These are phyloP conservation scores for Limonium bicolor DNA, from an alignment of 148 eudicot genomes.

Conservation along the genomic window DNA sequence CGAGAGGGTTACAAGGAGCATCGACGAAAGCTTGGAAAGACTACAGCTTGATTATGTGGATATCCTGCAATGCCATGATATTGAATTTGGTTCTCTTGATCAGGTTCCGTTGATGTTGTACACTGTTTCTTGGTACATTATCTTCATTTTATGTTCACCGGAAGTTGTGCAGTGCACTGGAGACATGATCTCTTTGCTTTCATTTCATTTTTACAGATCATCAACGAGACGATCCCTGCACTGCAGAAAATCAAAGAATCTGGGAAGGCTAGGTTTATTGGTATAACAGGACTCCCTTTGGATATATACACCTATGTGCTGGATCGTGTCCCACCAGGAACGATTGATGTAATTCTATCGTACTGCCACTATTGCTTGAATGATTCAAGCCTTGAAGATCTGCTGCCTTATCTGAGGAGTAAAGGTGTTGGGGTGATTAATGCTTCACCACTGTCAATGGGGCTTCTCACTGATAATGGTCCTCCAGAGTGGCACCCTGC, in stretches of 20 bases:
- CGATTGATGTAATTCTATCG: conserved; percentile 81
- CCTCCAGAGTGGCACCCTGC: conserved; percentile 99
- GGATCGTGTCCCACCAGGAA: conserved; percentile 75
- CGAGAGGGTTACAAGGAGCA: conserved; percentile 83
- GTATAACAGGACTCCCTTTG: conserved; percentile 94
- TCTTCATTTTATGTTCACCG: neutral
- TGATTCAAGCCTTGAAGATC: conserved; percentile 74
- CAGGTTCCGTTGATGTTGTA: conserved; percentile 31
- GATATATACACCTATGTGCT: conserved; percentile 75
- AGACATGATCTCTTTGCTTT: conserved; percentile 9
- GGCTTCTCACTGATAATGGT: conserved; percentile 89
- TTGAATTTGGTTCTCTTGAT: conserved; percentile 89
- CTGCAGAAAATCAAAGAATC: conserved; percentile 75
- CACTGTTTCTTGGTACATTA: neutral
- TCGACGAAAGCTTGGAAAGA: conserved; percentile 91
- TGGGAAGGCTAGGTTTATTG: conserved; percentile 81
- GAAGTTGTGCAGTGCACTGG: neutral
- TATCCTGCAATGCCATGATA: conserved; percentile 93
- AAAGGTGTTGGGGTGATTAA: conserved; percentile 91
- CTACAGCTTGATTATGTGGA: conserved; percentile 97
- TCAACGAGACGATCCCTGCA: conserved; percentile 94
- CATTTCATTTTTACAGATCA: conserved; percentile 29
- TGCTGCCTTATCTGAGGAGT: conserved; percentile 80
- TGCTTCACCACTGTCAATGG: conserved; percentile 98
- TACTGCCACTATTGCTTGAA: conserved; percentile 85